Base-by-base conservation (phyloP, 345 rosid species). In the Melastoma malabathricum region DNA sequence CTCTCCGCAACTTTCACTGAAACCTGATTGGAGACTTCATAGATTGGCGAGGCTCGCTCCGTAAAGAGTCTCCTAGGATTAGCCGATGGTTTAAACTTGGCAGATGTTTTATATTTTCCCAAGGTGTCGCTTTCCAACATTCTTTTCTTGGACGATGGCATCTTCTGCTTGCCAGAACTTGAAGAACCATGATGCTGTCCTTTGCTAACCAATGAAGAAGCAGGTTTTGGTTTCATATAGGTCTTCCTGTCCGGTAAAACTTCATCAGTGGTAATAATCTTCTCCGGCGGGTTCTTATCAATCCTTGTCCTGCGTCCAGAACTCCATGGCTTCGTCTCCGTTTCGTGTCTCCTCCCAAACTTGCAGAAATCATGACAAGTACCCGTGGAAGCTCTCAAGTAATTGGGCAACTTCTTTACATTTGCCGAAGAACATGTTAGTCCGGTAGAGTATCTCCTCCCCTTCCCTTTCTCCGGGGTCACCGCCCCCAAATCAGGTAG, bases 331-430 rank as follows among this genome's bases (percentile, higher is more conserved):
- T 77, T 71, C 50, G 65, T 65, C 64, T 81, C 78, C 22, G 46
- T 54, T 53, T 52, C 81, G 52, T 77, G 74, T 49, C 61, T 72
- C 57, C 56, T 72, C 54, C 95, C 95, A 54, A 64, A 85, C 62
- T 89, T 89, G 66, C 97, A 89, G 41, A 57, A 64, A 68, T 89
- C 97, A 55, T 85, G 97, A 70, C 97, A 81, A 18, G 97, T 85
- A 55, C 76, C 85, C 23, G 82, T 72, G 10, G 89, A 70, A 67
- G 87, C 82, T 63, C 78, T 79, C 50, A 85, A 83, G 53, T 89
- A 81, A 57, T 61, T 71, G 44, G 93, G 87, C 41, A 7, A 9
- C 12, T 12, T 34, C 54, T 75, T 84, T 57, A 60, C 59, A 13
- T 54, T 57, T 48, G 59, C 58, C 20, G 12, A 34, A 34, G 41